Evolutionary conservation across 495 filamentous ascomycete species (phyloP).

Genomic region (Halenospora varia): DNA sequence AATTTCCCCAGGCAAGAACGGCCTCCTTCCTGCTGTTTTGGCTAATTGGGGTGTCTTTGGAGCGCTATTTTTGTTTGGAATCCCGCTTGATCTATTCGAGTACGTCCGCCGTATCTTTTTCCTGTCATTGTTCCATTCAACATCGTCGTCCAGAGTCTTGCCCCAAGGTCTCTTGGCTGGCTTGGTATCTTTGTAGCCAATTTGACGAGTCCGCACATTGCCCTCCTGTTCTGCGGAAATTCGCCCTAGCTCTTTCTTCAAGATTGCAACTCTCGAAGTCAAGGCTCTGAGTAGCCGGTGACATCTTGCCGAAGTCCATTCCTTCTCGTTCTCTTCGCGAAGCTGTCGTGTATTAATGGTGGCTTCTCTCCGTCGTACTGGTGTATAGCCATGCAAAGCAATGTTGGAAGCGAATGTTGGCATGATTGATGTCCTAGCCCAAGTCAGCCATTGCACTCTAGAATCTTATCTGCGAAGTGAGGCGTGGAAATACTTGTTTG

Average conservation of each 20-base stretch:
- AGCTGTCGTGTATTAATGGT: slow-evolving; percentile 11
- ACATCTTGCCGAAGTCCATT: slow-evolving; percentile 55
- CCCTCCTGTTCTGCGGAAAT: not conserved
- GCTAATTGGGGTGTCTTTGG: not conserved
- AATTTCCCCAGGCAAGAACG: slow-evolving; percentile 22
- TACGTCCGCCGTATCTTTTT: slow-evolving; percentile 33
- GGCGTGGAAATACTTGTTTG: not conserved
- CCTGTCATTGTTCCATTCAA: slow-evolving; percentile 25
- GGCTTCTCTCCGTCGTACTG: slow-evolving; percentile 13
- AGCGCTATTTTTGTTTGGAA: not conserved
- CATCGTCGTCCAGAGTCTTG: slow-evolving; percentile 4
- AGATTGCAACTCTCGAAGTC: slow-evolving; percentile 44
- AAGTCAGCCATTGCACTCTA: slow-evolving; percentile 1
- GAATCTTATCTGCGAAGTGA: not conserved
- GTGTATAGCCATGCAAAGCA: slow-evolving; percentile 12
- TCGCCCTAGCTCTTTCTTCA: slow-evolving; percentile 36
- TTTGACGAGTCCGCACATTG: too few relatives aligned
- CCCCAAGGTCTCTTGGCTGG: not conserved
- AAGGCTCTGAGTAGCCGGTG: slow-evolving; percentile 52
- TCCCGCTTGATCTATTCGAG: slow-evolving; percentile 22
- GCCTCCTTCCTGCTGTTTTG: not conserved
- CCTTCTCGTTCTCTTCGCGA: slow-evolving; percentile 20
- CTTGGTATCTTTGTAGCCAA: not conserved
- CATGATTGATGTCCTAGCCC: slow-evolving; percentile 7
- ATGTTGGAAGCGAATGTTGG: not conserved